Base-by-base conservation (phyloP, 176 grass and related monocot genomes). In the Bolboschoenus planiculmis region DNA sequence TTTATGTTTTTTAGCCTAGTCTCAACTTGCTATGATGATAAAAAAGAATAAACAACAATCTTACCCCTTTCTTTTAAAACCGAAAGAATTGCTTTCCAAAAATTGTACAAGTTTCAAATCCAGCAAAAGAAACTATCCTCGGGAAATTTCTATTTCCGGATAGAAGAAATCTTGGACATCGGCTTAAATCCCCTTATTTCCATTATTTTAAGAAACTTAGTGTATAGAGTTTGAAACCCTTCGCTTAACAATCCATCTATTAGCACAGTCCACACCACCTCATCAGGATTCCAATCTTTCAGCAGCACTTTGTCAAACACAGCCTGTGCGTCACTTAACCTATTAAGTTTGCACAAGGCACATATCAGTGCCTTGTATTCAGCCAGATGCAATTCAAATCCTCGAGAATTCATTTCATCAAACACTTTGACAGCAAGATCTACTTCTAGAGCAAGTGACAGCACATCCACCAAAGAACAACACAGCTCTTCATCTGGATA, bases 241-340 rank as follows among this genome's bases (percentile, higher is more conserved):
- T 56, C 79, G 16, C 30, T 85, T 62, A 86, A 54, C 42, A 94
- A 87, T 83, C 87, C 92, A 86, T 91, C 81, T 63, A 91, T 91
- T 71, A 94, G 85, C 70, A 91, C 81, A 47, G 89, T 88, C 89
- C 87, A 91, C 34, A 79, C 87, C 56, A 94, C 57, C 18, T 87
- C 85, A 66, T 94, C 83, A 88, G 89, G 75, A 84, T 81, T 89
- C 58, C 65, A 91, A 33, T 78, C 76, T 50, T 77, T 84, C 15
- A 0, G 57, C 4, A 88, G 66, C 89, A 94, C 71, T 68, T 64
- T 55, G 50, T 88, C 83, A 85, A 94, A 94, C 86, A 87, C 50
- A 83, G 82, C 83, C 37, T 79, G 70, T 30, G 92, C 92, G 51
- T 91, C 72, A 51, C 64, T 67, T 57, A 58, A 62, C 83, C 87